Percentiles rank a stretch among this genome's conserved stretches.
Conservation (phyloP, 2,329 filamentous ascomycete genomes). For the Penicillium paneum region DNA sequence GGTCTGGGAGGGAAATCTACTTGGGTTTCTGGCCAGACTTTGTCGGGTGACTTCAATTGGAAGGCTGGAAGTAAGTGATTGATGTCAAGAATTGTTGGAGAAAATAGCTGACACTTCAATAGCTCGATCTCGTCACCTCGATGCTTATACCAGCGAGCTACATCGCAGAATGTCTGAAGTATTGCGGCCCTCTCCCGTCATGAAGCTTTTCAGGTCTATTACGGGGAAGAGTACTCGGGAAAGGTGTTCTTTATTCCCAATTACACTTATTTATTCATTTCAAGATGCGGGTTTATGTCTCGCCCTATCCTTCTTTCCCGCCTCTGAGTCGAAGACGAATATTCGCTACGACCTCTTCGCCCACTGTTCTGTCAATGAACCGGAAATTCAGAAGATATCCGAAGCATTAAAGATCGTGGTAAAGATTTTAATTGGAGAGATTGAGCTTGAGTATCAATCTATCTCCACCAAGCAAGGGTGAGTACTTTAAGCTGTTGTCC, state of each 20-base stretch:
- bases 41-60: slow-evolving; percentile 35
- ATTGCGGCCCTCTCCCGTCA: neutral
- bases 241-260: slow-evolving; percentile 22
- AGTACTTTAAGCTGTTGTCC: neutral
- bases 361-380: neutral
- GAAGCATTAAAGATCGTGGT: slow-evolving; percentile 2
- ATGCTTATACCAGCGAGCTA: neutral
- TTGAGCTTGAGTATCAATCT: slow-evolving; percentile 19
- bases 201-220: slow-evolving; percentile 3
- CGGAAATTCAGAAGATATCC: neutral
- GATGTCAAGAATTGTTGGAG: no score
- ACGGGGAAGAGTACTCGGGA: neutral
- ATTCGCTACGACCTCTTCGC: slow-evolving; percentile 34
- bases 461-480: slow-evolving; percentile 1
- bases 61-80: slow-evolving; percentile 29
- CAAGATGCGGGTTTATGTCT: slow-evolving; percentile 19
- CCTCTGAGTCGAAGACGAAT: slow-evolving; percentile 23
- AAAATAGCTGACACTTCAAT: neutral
- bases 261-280: slow-evolving; percentile 23
- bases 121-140: slow-evolving; percentile 7
- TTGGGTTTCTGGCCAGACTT: slow-evolving; percentile 29
- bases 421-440: neutral
- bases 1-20: slow-evolving; percentile 8
- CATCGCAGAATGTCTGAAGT: slow-evolving; percentile 3
- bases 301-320: slow-evolving; percentile 27